These are phyloP conservation scores for Iris macrosiphon DNA, from an alignment of 106 monocot species.

Conservation along the genomic window DNA sequence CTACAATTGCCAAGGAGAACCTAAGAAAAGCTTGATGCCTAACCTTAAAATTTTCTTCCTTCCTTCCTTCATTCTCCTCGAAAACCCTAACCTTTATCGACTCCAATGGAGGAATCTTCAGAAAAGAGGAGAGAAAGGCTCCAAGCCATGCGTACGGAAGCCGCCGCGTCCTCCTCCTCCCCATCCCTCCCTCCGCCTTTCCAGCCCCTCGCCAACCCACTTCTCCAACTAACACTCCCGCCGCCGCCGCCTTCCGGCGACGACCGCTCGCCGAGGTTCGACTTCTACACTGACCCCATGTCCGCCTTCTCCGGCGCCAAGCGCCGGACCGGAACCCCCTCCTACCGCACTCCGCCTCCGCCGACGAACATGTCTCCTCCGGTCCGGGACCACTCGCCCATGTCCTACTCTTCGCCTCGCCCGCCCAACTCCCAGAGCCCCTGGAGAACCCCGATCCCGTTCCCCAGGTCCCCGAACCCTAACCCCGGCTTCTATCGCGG, in stretches of 20 bases:
- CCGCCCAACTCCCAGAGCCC: slow-evolving; percentile 5
- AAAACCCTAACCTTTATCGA: too few species aligned
- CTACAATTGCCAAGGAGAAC: too few species aligned
- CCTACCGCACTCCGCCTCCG: not conserved
- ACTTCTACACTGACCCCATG: slow-evolving; percentile 44
- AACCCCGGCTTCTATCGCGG: not conserved
- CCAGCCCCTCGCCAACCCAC: not conserved
- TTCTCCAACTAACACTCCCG: too few species aligned
- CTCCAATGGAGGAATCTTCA: too few species aligned
- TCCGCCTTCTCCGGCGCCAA: slow-evolving; percentile 30
- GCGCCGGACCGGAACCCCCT: slow-evolving; percentile 1
- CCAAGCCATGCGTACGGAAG: too few species aligned
- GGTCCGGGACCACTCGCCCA: not conserved
- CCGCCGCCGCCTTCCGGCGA: too few species aligned
- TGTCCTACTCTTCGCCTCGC: not conserved
- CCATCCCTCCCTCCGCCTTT: not conserved
- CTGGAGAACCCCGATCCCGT: slow-evolving; percentile 23
- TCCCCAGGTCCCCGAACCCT: not conserved
- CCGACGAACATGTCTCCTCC: slow-evolving; percentile 5
- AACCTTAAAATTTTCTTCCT: too few species aligned
- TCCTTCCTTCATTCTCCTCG: too few species aligned
- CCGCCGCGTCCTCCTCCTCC: not conserved
- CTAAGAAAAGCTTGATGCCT: too few species aligned
- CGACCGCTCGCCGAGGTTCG: slow-evolving; percentile 32
- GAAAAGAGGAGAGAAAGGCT: too few species aligned